Evolutionary conservation across 169 alveolate genomes (phyloP), one percentile per base, ranked within the genome.

Genomic region (Babesia caballi): DNA sequence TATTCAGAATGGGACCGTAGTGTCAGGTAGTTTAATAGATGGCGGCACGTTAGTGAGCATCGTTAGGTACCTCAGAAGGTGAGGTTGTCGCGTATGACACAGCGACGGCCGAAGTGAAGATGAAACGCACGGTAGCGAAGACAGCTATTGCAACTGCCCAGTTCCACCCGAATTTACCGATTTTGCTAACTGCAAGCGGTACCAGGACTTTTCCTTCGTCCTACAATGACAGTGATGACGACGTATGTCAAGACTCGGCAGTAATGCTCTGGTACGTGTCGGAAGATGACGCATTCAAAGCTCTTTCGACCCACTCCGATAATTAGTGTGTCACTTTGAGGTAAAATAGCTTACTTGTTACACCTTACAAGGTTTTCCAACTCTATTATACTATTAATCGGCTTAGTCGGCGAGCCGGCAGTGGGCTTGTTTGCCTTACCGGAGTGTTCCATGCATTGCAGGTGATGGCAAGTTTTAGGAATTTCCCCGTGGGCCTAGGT

Each of bases 21-120:
- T 78, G n/a, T 69, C 87, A 49, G 87, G 87, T 78, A 17, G 7
- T 60, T 6, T 0, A 30, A 0, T 11, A 33, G 28, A 36, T 19
- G 8, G 49, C 51, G 32, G 5, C 38, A 4, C 12, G 32, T 38
- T 3, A 38, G 14, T 38, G 44, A 17, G 4, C 17, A 38, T 2
- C 23, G 2, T 14, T n/a, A 63, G 73, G 73, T n/a, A 63, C 73
- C 8, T 42, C 58, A 6, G 61, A 63, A 15, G 73, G 73, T 0
- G 50, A 49, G 11, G 47, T 63, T 4, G 60, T 63, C 12, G 14
- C 50, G 1, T 63, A 63, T 35, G 33, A 28, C 14, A 19, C 28
- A 11, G 15, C 44, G 5, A 27, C 61, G 3, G 73, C 21, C 27
- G 38, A 63, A 25, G 17, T 15, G 17, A 21, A 25, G 12, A 47